Evolutionary conservation across 148 eudicot genomes (phyloP), one percentile per base, ranked within the genome.

Genomic region (Selenicereus undatus): DNA sequence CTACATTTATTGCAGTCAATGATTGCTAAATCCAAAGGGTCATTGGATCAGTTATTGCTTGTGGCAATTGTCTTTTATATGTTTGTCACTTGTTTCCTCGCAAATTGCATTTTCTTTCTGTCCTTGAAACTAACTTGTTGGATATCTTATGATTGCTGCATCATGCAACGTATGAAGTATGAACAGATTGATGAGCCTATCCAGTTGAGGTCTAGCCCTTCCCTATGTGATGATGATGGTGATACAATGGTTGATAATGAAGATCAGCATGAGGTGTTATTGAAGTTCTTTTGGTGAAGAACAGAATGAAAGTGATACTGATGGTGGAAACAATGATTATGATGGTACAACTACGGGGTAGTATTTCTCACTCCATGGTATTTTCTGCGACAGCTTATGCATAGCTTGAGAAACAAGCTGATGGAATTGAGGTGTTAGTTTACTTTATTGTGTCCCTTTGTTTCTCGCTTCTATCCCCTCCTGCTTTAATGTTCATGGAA

Each of bases 1-100:
- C 72, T n/a, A 62, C 73, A 76, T 62, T 52, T 87, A 60, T 20
- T 66, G 56, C 80, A 79, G 79, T 78, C 92, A n/a, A 62, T 62
- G 98, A 83, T 92, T 75, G 82, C 91, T 50, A 39, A 1, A 75
- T 83, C 89, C 76, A 89, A 81, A 85, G 93, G 79, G 24, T 83
- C 74, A 21, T 81, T 89, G 29, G 70, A 85, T 26, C 87, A 86
- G 81, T 82, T 88, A 66, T 32, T 32, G 32, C 32, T 86, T 93
- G 75, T 78, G 85, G 81, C 94, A 93, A 85, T 77, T 95, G 86
- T 89, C 91, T 60, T 60, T 20, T 74, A 98, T 97, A 79, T 95
- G 94, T 84, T 79, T 96, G 85, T 95, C 91, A 84, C 94, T 95
- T 51, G 88, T 93, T 42, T 85, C 90, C 17, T 90, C 95, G 92